Conservation (phyloP, 305 asterid genomes). For the Solanum hybrid region DNA sequence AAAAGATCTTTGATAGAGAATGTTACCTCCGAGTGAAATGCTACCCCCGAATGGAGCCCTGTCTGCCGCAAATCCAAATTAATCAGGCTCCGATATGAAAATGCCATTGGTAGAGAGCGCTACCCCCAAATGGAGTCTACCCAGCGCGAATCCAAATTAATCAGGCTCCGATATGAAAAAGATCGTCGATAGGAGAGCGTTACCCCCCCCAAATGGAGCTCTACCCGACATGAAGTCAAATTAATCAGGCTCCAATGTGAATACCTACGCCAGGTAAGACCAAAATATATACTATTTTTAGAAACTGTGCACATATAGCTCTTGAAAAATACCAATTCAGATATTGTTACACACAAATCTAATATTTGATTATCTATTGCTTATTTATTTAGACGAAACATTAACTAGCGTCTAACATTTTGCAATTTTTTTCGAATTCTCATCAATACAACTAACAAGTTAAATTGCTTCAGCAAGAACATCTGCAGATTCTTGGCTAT, state of each 20-base stretch:
- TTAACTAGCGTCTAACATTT: neutral
- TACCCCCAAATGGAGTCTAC: neutral
- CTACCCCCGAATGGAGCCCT: neutral
- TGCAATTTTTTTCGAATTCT: neutral
- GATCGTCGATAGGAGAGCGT: rapidly evolving
- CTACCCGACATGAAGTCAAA: neutral
- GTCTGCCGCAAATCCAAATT: rapidly evolving
- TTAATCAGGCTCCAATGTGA: neutral
- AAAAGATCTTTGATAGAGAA: neutral
- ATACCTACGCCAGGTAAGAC: neutral
- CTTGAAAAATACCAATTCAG: neutral
- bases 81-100: neutral
- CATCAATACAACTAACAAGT: neutral
- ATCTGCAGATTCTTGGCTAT: neutral
- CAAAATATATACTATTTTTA: neutral
- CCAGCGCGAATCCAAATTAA: rapidly evolving
- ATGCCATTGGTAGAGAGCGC: rapidly evolving
- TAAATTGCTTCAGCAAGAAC: neutral
- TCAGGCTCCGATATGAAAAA: neutral
- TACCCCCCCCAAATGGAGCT: neutral
- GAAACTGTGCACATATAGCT: neutral
- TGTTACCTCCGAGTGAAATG: neutral
- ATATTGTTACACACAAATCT: neutral
- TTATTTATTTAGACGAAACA: neutral
- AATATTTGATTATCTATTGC: neutral